Evolutionary conservation across 2,329 filamentous ascomycete species (phyloP), one percentile per base, ranked within the genome.

Genomic region (Hypocreales sp.): DNA sequence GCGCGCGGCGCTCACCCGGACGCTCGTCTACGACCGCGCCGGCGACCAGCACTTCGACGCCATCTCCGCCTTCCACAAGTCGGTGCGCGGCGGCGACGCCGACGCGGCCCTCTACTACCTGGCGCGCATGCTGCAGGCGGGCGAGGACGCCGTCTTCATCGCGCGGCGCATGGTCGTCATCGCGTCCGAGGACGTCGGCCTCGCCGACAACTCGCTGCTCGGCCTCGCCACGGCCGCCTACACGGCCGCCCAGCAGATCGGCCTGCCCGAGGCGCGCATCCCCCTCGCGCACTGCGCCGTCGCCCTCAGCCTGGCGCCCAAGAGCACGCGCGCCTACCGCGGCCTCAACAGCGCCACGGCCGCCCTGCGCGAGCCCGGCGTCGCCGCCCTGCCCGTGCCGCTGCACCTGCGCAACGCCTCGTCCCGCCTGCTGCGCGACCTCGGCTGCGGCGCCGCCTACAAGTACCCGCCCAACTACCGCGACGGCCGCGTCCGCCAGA

Each of bases 41-140:
- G 87, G 90, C 28, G 90, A 98, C 52, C 83, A 93, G 48, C 90
- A 95, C 55, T 98, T 95, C 58, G 87, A 98, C 47, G 90, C 81
- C 28, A 95, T 98, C 44, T 92, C 82, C 1, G 90, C 90, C 17
- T 90, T 95, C 42, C 90, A 95, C 64, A 98, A 98, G 45, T 84
- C 84, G 3, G 76, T 95, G 8, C 79, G 90, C 24, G 90, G 90
- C 22, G 79, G 73, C 30, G 77, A 94, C 44, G 53, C 87, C 0
- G 80, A 95, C 49, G 90, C 87, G 0, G 69, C 87, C 0, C 65
- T 98, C 2, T 98, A 95, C 58, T 98, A 95, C 50, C 71, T 98
- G 2, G 82, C 81, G 0, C 77, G 90, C 20, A 98, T 98, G 90
- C 70, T 98, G 5, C 79, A 92, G 44, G 90, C 81, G 0, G 87